A percentile compares a stretch with the other conserved stretches of the same genome.
These are phyloP conservation scores for Mycogone perniciosa DNA, from an alignment of 2,329 filamentous ascomycete species.

Conservation along the genomic window DNA sequence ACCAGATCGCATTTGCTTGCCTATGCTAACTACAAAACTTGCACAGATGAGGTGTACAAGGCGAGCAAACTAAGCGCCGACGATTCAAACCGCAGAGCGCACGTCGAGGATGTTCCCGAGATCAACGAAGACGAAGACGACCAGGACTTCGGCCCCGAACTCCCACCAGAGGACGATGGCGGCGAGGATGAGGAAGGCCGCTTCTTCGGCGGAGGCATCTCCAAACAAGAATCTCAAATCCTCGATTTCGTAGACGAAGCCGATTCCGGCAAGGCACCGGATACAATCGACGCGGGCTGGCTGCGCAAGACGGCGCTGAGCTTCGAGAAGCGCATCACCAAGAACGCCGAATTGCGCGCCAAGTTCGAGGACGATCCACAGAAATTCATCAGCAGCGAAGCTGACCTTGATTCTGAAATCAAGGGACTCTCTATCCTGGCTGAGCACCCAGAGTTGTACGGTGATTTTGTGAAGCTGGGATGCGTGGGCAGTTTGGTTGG, in stretches of 20 bases:
- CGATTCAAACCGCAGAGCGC: slow-evolving; percentile 38
- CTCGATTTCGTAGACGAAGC: slow-evolving; percentile 75
- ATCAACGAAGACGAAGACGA: slow-evolving; percentile 44
- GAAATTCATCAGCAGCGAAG: slow-evolving; percentile 81
- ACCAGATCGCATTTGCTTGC: neutral
- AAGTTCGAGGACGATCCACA: slow-evolving; percentile 74
- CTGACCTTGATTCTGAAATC: slow-evolving; percentile 82
- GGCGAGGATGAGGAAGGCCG: slow-evolving; percentile 82
- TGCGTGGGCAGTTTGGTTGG: slow-evolving; percentile 69
- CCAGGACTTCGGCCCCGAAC: slow-evolving; percentile 42
- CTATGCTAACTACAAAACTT: neutral
- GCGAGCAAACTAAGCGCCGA: slow-evolving; percentile 47
- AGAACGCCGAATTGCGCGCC: slow-evolving; percentile 83
- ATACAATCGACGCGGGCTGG: slow-evolving; percentile 81
- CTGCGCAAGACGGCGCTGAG: slow-evolving; percentile 71
- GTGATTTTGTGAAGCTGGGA: slow-evolving; percentile 70
- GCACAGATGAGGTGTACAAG: slow-evolving; percentile 57
- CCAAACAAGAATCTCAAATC: slow-evolving; percentile 70
- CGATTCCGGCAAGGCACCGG: slow-evolving; percentile 40
- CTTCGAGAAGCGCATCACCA: slow-evolving; percentile 86
- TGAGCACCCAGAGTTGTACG: slow-evolving; percentile 79
- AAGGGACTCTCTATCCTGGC: slow-evolving; percentile 80
- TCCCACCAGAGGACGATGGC: slow-evolving; percentile 46
- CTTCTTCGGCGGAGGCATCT: slow-evolving; percentile 92
- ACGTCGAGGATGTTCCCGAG: slow-evolving; percentile 39